phyloP scores from a whole-genome alignment of 495 filamentous ascomycete genomes.

The Barbatosphaeria neglecta region DNA sequence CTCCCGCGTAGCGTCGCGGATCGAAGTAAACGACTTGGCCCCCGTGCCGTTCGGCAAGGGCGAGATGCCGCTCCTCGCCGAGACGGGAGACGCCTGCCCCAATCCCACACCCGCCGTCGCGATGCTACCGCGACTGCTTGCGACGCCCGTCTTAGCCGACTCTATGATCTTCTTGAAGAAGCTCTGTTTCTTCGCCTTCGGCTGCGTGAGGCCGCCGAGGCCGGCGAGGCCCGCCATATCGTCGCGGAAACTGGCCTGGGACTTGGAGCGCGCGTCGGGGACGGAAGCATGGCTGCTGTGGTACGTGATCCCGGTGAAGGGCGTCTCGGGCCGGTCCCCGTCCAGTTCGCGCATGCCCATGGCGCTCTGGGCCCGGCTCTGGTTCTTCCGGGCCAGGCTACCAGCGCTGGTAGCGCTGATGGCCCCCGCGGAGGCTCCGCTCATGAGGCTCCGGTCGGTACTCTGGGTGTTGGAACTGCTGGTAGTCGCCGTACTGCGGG shows the following conservation, averaged over 20 bases:
- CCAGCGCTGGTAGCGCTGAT: constrained; percentile 94
- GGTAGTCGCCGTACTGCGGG: constrained; percentile 61
- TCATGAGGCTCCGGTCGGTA: constrained; percentile 84
- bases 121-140: constrained; percentile 78
- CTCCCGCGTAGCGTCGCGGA: constrained; percentile 47
- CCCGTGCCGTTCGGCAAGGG: constrained; percentile 40
- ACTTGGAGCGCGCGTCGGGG: constrained; percentile 32
- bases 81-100: constrained; percentile 13
- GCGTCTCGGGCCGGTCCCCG: constrained; percentile 53
- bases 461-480: constrained; percentile 59
- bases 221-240: constrained; percentile 49
- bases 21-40: constrained; percentile 8
- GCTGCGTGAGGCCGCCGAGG: constrained; percentile 72
- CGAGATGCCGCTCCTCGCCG: constrained; percentile 27
- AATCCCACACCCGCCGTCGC: constrained; percentile 45
- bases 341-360: constrained; percentile 38
- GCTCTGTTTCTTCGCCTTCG: constrained; percentile 81
- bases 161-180: constrained; percentile 97
- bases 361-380: constrained; percentile 36
- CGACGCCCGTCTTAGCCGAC: constrained; percentile 85
- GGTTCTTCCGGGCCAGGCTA: constrained; percentile 68
- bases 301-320: constrained; percentile 67
- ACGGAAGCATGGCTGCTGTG: constrained; percentile 73
- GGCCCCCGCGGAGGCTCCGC: constrained; percentile 75
- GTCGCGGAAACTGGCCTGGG: constrained; percentile 33